These are phyloP conservation scores for Hypomyces perniciosus DNA, from an alignment of 2,329 filamentous ascomycete species.

Conservation along the genomic window DNA sequence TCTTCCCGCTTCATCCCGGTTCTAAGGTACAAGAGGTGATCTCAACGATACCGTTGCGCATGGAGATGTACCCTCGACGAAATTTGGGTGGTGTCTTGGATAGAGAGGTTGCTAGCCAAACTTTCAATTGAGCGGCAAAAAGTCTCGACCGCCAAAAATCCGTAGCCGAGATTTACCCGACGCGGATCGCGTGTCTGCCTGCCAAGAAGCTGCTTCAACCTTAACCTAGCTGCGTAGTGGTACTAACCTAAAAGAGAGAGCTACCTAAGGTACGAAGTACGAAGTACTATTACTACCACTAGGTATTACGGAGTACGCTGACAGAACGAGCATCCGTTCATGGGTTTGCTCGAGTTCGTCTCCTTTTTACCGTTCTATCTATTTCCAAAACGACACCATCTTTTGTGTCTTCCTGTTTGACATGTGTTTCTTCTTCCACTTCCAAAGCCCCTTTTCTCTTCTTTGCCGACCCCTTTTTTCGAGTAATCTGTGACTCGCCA, in stretches of 20 bases:
- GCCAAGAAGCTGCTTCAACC: not conserved
- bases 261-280: not conserved
- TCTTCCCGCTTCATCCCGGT: conserved; percentile 36
- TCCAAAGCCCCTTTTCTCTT: conserved; percentile 19
- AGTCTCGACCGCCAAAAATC: conserved; percentile 16
- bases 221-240: not conserved
- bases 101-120: conserved; percentile 13
- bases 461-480: not conserved
- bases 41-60: conserved; percentile 31
- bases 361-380: conserved; percentile 22
- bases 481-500: conserved; percentile 22
- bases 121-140: conserved; percentile 25
- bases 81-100: conserved; percentile 13
- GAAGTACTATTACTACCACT: too few species aligned
- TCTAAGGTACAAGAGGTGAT: conserved; percentile 32
- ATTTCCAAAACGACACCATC: conserved; percentile 16
- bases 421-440: conserved; percentile 13
- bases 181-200: not conserved
- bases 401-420: conserved; percentile 19
- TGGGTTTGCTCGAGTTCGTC: conserved; percentile 18
- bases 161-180: conserved; percentile 29
- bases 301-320: too few species aligned
- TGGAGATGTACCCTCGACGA: conserved; percentile 26
- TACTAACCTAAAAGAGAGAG: not conserved
- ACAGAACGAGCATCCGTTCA: not conserved